A percentile compares a stretch with the other conserved stretches of the same genome.
These are phyloP conservation scores for Botryosphaeria dothidea DNA, from an alignment of 2,329 filamentous ascomycete genomes.

Conservation along the genomic window DNA sequence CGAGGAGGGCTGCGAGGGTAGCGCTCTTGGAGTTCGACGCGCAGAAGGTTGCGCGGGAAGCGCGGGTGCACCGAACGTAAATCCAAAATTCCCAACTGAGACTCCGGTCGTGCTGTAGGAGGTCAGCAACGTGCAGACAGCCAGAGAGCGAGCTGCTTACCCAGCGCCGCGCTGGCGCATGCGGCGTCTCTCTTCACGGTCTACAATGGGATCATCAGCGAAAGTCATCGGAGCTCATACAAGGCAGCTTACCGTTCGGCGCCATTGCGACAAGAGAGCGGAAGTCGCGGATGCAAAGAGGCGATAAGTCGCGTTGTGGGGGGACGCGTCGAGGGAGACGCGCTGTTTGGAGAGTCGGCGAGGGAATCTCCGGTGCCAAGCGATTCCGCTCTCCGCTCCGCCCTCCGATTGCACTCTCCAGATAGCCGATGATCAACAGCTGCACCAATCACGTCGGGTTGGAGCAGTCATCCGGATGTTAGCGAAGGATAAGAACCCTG, in stretches of 20 bases:
- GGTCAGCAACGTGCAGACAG: neutral
- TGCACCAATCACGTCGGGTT: too few relatives aligned
- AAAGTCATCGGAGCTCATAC: too few relatives aligned
- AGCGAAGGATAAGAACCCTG: too few relatives aligned
- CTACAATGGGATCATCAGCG: constrained; percentile 29
- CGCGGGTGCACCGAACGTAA: constrained; percentile 45
- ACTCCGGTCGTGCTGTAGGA: constrained; percentile 47
- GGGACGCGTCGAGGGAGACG: constrained; percentile 14
- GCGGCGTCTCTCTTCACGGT: constrained; percentile 55
- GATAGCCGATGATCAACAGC: neutral
- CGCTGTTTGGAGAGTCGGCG: constrained; percentile 16
- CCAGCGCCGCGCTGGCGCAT: constrained; percentile 60
- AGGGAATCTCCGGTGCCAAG: neutral
- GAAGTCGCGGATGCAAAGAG: neutral
- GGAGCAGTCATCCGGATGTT: too few relatives aligned
- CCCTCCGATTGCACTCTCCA: neutral
- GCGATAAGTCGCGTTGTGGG: neutral
- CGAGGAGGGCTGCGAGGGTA: constrained; percentile 31
- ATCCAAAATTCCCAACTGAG: constrained; percentile 52
- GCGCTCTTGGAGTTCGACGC: constrained; percentile 23
- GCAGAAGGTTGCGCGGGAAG: constrained; percentile 28
- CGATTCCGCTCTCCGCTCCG: neutral
- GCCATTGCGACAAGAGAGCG: neutral
- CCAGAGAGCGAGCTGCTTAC: constrained; percentile 39
- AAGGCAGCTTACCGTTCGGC: neutral